Evolutionary conservation across 2,329 filamentous ascomycete species (phyloP), one percentile per base, ranked within the genome.

Genomic region (Aspergillus cejpii): DNA sequence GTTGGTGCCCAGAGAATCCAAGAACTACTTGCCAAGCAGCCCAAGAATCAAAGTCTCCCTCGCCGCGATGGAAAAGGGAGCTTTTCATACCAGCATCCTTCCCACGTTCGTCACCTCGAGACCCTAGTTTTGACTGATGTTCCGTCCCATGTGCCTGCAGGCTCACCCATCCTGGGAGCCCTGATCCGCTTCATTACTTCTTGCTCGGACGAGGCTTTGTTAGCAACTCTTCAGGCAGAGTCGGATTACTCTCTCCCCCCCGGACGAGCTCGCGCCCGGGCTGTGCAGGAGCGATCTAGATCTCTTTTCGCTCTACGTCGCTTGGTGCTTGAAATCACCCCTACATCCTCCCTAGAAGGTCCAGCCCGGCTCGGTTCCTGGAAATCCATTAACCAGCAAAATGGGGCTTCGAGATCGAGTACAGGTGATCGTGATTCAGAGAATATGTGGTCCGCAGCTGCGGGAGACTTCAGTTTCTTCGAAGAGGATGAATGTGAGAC

Each of bases 391-490:
- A 71, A 66, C 14, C 70, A 72, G 23, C 74, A 72, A 60, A 67
- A 70, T 29, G 68, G 68, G 36, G 64, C 65, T 6, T 72, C 68
- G 5, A 75, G 73, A 49, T 80, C 78, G 5, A 74, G 75, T 23
- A 81, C 78, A 0, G 77, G 79, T 37, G 79, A 82, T 50, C 63
- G 67, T 6, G 79, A 83, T 53, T 76, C 74, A 3, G 79, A 81
- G 56, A 71, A 73, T 3, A 69, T 82, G 8, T 81, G 78, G 79
- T 69, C 73, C 39, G 78, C 78, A 6, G 77, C 78, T 3, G 68
- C 72, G 44, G 69, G 75, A 41, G 79, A 83, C 55, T 83, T 82
- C 50, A 78, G 75, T 21, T 80, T 80, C 61, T 83, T 83, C 46
- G 73, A 69, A 1, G 76, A 78, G 29, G 75, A 75, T 37, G 78